These are phyloP conservation scores for Akanthomyces uredinophilus DNA, from an alignment of 2,329 filamentous ascomycete species.

Conservation along the genomic window DNA sequence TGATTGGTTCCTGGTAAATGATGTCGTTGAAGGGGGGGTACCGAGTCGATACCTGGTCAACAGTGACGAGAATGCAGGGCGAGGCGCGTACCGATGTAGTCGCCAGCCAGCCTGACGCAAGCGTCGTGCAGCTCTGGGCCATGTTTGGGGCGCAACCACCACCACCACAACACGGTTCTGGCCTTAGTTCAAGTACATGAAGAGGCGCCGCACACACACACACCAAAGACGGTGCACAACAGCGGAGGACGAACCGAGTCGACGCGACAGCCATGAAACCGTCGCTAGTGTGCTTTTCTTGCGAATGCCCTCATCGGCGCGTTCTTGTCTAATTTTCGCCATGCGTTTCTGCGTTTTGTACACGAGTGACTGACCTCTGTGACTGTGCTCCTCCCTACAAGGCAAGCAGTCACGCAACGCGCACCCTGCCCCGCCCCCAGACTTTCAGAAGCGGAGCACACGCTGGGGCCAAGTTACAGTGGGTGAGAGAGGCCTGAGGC, in stretches of 20 bases:
- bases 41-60: neutral
- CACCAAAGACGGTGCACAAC: neutral
- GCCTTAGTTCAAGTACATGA: neutral
- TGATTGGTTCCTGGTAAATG: neutral
- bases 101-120: neutral
- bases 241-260: neutral
- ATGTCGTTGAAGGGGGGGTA: neutral
- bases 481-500: neutral
- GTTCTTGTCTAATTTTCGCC: neutral
- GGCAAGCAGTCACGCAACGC: neutral
- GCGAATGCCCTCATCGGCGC: neutral
- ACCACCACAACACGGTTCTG: neutral
- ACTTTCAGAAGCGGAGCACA: neutral
- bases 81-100: neutral
- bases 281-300: neutral
- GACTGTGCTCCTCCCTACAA: neutral
- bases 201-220: neutral
- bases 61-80: neutral
- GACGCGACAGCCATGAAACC: neutral
- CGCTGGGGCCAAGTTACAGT: neutral
- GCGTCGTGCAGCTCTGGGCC: neutral
- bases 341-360: neutral
- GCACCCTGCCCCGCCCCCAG: slow-evolving; percentile 3
- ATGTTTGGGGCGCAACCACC: slow-evolving; percentile 3
- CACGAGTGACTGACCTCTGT: no score